Evolutionary conservation across 768 basidiomycete species (phyloP), one percentile per base, ranked within the genome.

Genomic region (Leucocoprinus leucothites): DNA sequence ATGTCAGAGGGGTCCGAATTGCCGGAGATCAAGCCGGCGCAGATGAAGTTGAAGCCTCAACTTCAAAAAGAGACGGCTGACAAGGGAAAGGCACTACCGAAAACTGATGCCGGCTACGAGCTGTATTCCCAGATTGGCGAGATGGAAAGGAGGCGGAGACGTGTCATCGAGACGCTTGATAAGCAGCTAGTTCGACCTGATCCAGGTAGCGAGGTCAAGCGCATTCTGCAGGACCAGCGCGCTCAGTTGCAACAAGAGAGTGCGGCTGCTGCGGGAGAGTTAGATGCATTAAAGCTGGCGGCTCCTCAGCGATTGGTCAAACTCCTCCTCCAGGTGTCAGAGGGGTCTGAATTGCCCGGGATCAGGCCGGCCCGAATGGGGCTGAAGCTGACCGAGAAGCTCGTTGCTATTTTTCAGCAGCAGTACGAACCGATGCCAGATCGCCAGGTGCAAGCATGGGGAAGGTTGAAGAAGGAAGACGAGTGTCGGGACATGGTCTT

Each of bases 31-130:
- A n/a, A 25, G 22, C 11, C 22, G 7, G 1, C 13, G 13, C 22
- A 13, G 24, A 34, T 24, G 19, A 18, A 41, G 14, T 36, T 21
- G 22, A 9, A 11, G 24, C 7, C 25, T 18, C 35, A 50, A 26
- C 49, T 67, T 34, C 67, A 68, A 49, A 52, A 60, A 7, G 67
- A 68, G 43, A 57, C 66, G 22, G 63, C 64, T 0, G 57, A 62
- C 19, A 44, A 63, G 34, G 47, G 49, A 16, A 62, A 58, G 25
- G 46, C 58, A 16, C 65, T 68, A 26, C 51, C 60, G 2, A 64
- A 63, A 16, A 67, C 67, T 11, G 53, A 57, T 21, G 67, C 63
- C 11, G 67, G 64, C 1, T 58, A 62, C 35, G 58, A 58, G 21
- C 52, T 63, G 18, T 57, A 63, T 44, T 57, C 49, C 16, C 58